Evolutionary conservation across 2,329 filamentous ascomycete species (phyloP).

Genomic region (Aspergillus latus): DNA sequence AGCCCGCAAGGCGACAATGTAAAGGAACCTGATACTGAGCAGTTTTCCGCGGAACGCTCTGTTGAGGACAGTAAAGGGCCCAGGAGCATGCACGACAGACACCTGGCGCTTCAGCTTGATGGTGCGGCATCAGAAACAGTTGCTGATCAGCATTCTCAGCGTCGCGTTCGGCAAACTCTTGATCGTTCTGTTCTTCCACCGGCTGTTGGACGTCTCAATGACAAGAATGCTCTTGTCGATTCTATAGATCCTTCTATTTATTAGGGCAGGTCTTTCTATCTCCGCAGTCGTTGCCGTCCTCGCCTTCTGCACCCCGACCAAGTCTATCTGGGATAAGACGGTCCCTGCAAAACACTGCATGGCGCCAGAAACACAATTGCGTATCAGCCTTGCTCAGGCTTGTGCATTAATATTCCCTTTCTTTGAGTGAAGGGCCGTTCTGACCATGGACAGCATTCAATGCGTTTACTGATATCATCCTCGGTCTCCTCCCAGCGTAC

Average conservation of each 20-base stretch:
- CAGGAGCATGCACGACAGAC: conserved; percentile 1
- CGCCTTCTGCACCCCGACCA: background rate
- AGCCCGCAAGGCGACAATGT: background rate
- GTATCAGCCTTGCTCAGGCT: background rate
- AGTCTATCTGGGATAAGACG: background rate
- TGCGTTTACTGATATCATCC: conserved; percentile 1
- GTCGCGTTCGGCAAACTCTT: background rate
- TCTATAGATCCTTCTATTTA: background rate
- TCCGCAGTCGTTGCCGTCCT: background rate
- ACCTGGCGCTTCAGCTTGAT: conserved; percentile 18
- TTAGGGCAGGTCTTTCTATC: background rate
- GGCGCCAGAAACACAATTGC: background rate
- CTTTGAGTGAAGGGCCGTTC: too few relatives aligned
- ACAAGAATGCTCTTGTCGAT: background rate
- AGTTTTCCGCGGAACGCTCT: background rate
- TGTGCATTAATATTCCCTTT: background rate
- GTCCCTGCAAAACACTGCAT: background rate
- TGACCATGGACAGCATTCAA: too few relatives aligned
- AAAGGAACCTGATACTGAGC: background rate
- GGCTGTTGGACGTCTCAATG: background rate
- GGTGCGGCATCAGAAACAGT: conserved; percentile 12
- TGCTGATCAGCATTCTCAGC: background rate
- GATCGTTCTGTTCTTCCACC: background rate
- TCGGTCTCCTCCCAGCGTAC: background rate
- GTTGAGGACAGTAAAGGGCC: background rate